Evolutionary conservation across 2,329 filamentous ascomycete species (phyloP).

Genomic region (Mycogone perniciosa): DNA sequence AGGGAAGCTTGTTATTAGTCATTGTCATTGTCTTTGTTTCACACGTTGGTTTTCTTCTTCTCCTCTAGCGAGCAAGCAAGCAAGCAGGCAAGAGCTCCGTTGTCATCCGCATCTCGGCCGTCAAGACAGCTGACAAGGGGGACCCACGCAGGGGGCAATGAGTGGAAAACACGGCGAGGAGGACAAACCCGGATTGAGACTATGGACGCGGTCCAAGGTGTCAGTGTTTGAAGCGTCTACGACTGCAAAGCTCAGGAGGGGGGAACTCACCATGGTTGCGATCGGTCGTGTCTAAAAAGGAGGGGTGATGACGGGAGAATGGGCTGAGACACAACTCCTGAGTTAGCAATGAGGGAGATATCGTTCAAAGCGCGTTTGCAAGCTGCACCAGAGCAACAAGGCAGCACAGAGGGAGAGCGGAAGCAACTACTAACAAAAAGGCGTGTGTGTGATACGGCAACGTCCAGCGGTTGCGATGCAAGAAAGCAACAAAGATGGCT

Average conservation of each 20-base stretch:
- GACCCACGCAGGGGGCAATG: not conserved
- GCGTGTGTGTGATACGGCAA: conserved; percentile 5
- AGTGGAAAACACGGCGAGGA: conserved; percentile 18
- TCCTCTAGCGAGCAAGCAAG: no score
- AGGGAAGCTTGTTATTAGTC: not conserved
- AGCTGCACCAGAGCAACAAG: conserved; percentile 9
- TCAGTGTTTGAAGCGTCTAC: not conserved
- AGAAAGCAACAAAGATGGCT: not conserved
- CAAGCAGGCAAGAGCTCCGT: no score
- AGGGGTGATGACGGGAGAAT: conserved; percentile 17
- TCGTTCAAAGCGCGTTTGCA: conserved; percentile 20
- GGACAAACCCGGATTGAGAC: conserved; percentile 64
- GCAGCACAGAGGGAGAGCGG: not conserved
- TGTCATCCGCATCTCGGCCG: not conserved
- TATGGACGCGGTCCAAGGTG: conserved; percentile 22
- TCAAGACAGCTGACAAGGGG: not conserved
- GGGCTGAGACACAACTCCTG: conserved; percentile 23
- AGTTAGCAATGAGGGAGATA: conserved; percentile 19
- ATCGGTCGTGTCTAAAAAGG: conserved; percentile 17
- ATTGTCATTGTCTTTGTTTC: not conserved
- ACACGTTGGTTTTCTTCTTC: not conserved
- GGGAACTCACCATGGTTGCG: conserved; percentile 36
- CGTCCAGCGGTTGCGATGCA: conserved; percentile 4
- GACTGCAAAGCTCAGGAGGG: conserved; percentile 5
- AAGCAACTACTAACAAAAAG: not conserved